Evolutionary conservation across 2,329 filamentous ascomycete genomes (phyloP), one percentile per base, ranked within the genome.

Genomic region (Cryphonectria carpinicola): DNA sequence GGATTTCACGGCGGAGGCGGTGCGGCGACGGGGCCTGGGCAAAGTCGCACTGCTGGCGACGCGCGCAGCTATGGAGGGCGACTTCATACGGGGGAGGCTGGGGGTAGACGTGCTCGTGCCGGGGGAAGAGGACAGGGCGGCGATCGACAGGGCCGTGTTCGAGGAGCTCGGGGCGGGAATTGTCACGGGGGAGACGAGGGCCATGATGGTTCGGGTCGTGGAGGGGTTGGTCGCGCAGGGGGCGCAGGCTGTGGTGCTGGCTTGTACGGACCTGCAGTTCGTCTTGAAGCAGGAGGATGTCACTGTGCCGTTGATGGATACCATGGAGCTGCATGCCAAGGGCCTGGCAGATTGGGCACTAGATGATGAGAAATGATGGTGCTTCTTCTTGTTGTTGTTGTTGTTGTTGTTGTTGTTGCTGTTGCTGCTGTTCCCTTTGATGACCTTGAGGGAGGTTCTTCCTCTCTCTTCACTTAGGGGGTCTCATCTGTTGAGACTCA

Each of bases 191-290:
- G 65, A 73, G 37, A 71, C 70, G 1, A 65, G 25, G 46, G 43
- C 8, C 4, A 67, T 66, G 65, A 71, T 72, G 69, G 65, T 43
- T 2, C 41, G 35, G 6, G 32, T 70, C 4, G 68, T 71, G 11
- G 60, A 66, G 5, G 39, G 60, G n/a, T 28, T 74, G 46, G 52
- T 71, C 46, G 39, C 66, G 25, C 41, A 73, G 4, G 74, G 73
- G 2, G 71, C 69, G n/a, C 58, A 74, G 22, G 73, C 65, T 2
- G 63, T 73, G 14, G 69, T 74, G 25, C 62, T 75, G 35, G 74
- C 71, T 7, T 75, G 74, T 41, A 74, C 72, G 0, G 73, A 73
- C 54, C 52, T 74, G n/a, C 70, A 70, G 66, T 74, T 71, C 22
- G 62, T 73, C 37, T 39, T 74, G 43, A 68, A 68, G 63, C 68